A percentile compares a stretch with the other conserved stretches of the same genome.
These are phyloP conservation scores for Hibiscus tridactylites DNA, from an alignment of 345 rosid species.

Conservation along the genomic window DNA sequence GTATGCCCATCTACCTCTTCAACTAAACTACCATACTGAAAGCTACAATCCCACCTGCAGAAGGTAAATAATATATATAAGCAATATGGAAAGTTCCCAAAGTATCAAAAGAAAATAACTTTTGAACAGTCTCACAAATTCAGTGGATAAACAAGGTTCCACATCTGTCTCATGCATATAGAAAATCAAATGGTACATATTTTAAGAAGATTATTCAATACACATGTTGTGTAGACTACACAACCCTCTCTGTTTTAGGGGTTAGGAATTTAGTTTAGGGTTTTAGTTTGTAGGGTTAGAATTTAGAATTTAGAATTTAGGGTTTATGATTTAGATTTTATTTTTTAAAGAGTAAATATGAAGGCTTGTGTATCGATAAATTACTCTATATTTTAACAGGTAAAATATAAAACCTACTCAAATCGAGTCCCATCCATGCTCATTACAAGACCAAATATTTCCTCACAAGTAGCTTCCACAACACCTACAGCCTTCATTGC, in stretches of 20 bases:
- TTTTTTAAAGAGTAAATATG: too few species aligned
- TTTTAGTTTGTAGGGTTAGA: too few species aligned
- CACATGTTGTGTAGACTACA: too few species aligned
- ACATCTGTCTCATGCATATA: neutral
- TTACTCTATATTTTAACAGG: neutral
- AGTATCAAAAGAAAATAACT: neutral
- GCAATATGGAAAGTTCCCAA: neutral
- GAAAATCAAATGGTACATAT: neutral
- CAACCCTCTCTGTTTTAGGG: too few species aligned
- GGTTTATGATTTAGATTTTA: too few species aligned
- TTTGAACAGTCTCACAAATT: neutral
- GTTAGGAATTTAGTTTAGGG: too few species aligned
- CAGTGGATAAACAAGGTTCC: neutral
- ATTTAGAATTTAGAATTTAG: too few species aligned
- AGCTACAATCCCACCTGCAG: conserved; percentile 99
- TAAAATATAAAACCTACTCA: conserved; percentile 70
- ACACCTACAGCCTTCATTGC: conserved; percentile 99
- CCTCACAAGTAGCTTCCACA: conserved; percentile 95
- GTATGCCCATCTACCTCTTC: conserved; percentile 99
- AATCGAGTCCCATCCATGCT: conserved; percentile 99
- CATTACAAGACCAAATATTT: conserved; percentile 95
- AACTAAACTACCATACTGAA: conserved; percentile 86
- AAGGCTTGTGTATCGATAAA: too few species aligned
- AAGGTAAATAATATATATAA: conserved; percentile 3
- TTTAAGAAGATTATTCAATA: neutral